A percentile compares a stretch with the other conserved stretches of the same genome.
Conservation (phyloP, 148 eudicot species). For the Nepenthes mirabilis region DNA sequence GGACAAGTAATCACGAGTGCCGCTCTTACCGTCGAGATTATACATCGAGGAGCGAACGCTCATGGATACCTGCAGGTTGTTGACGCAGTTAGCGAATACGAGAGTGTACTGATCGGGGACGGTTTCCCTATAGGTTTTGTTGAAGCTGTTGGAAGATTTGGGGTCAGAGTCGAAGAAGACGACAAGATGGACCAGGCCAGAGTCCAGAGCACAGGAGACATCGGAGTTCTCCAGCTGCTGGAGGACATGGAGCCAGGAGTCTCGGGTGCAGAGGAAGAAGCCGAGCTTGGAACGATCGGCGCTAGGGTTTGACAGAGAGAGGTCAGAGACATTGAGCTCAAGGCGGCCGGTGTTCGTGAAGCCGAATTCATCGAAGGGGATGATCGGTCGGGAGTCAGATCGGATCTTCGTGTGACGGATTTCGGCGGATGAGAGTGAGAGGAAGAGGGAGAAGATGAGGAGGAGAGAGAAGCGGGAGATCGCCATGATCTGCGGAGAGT, state of each 20-base stretch:
- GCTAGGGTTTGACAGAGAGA: slow-evolving; percentile 23
- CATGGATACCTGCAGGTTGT: slow-evolving; percentile 34
- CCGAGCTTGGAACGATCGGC: slow-evolving; percentile 40
- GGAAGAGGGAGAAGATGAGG: slow-evolving; percentile 3
- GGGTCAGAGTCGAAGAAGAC: slow-evolving; percentile 30
- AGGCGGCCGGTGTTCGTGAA: slow-evolving; percentile 65
- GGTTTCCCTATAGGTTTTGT: slow-evolving; percentile 10
- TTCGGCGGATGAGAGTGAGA: slow-evolving; percentile 30
- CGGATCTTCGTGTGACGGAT: slow-evolving; percentile 42
- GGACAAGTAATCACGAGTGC: slow-evolving; percentile 44
- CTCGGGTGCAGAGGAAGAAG: slow-evolving; percentile 58
- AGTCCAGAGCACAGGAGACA: slow-evolving; percentile 40
- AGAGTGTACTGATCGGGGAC: slow-evolving; percentile 59
- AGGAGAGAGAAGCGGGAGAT: slow-evolving; percentile 2
- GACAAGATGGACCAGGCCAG: slow-evolving; percentile 21
- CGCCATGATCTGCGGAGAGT: slow-evolving; percentile 11
- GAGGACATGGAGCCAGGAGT: slow-evolving; percentile 47
- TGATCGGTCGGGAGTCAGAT: slow-evolving; percentile 44
- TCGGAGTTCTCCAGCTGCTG: slow-evolving; percentile 44
- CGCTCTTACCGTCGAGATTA: slow-evolving; percentile 37
- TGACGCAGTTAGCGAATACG: slow-evolving; percentile 53
- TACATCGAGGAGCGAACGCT: slow-evolving; percentile 45
- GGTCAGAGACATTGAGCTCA: slow-evolving; percentile 43
- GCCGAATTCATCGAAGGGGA: slow-evolving; percentile 78
- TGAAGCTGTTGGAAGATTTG: slow-evolving; percentile 5